These are phyloP conservation scores for Botryotinia convoluta DNA, from an alignment of 2,329 filamentous ascomycete genomes.

Conservation along the genomic window DNA sequence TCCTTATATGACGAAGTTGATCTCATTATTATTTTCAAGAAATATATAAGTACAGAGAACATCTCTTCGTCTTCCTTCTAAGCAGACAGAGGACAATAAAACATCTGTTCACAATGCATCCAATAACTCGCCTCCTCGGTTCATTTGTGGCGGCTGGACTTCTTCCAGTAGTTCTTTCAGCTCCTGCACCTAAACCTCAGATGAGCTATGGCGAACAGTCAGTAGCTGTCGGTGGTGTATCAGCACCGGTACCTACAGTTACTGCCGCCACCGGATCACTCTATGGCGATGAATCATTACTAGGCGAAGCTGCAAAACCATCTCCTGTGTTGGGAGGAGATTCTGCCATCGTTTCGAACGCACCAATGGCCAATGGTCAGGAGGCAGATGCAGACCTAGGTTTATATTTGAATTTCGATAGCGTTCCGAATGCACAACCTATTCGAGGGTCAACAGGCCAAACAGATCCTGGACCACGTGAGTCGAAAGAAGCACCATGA, in stretches of 20 bases:
- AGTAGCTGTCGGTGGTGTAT: conserved; percentile 44
- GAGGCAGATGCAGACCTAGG: conserved; percentile 50
- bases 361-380: conserved; percentile 50
- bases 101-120: not conserved
- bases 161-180: conserved; percentile 21
- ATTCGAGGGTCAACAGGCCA: conserved; percentile 49
- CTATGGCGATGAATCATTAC: conserved; percentile 42
- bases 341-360: conserved; percentile 42
- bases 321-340: conserved; percentile 42
- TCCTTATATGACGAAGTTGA: not conserved
- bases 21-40: not conserved
- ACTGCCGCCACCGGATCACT: conserved; percentile 42
- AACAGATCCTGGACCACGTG: conserved; percentile 50
- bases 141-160: conserved; percentile 22
- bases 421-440: conserved; percentile 52
- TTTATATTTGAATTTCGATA: conserved; percentile 52
- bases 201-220: conserved; percentile 46
- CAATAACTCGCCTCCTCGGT: conserved; percentile 4
- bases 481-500: not conserved
- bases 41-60: not conserved
- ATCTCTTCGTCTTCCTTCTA: not conserved
- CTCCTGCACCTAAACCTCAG: conserved; percentile 25
- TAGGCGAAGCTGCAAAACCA: conserved; percentile 43
- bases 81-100: not conserved
- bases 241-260: conserved; percentile 42